Percentiles rank a stretch among this genome's conserved stretches.
phyloP scores from a whole-genome alignment of 164 flowering plant species.

The Brasenia schreberi region DNA sequence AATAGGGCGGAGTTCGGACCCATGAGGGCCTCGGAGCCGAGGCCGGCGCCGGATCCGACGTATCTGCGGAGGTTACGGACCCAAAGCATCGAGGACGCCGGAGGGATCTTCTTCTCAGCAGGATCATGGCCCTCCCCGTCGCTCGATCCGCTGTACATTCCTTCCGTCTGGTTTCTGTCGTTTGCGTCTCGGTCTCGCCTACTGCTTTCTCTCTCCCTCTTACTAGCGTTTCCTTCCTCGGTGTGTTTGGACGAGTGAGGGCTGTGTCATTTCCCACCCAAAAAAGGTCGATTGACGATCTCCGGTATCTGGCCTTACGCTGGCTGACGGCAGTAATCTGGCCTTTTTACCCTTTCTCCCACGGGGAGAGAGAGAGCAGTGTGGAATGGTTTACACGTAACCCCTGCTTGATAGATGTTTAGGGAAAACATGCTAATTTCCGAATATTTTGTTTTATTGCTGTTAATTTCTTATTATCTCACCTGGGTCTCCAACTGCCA shows the following conservation, averaged over 20 bases:
- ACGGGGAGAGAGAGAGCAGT: too few species aligned
- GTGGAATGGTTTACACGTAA: too few species aligned
- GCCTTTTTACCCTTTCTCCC: not conserved
- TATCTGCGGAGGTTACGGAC: conserved; percentile 79
- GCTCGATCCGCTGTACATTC: conserved; percentile 78
- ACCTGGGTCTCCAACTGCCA: too few species aligned
- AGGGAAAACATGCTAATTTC: too few species aligned
- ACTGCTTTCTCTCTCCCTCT: not conserved
- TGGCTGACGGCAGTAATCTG: not conserved
- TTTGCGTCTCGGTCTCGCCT: not conserved
- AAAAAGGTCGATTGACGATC: not conserved
- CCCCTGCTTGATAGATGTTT: too few species aligned
- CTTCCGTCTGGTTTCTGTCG: not conserved
- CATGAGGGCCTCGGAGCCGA: conserved; percentile 96
- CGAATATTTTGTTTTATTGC: too few species aligned
- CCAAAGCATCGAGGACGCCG: conserved; percentile 90
- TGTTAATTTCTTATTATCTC: too few species aligned
- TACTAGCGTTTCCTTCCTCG: not conserved
- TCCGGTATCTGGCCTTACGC: not conserved
- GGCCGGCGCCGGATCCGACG: conserved; percentile 88
- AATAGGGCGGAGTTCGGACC: conserved; percentile 25
- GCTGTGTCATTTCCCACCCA: not conserved
- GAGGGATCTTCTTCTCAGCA: conserved; percentile 57
- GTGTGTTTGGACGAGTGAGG: not conserved
- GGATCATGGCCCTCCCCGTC: conserved; percentile 69